Evolutionary conservation across 2,329 filamentous ascomycete genomes (phyloP).

Genomic region (Orbilia oligospora): DNA sequence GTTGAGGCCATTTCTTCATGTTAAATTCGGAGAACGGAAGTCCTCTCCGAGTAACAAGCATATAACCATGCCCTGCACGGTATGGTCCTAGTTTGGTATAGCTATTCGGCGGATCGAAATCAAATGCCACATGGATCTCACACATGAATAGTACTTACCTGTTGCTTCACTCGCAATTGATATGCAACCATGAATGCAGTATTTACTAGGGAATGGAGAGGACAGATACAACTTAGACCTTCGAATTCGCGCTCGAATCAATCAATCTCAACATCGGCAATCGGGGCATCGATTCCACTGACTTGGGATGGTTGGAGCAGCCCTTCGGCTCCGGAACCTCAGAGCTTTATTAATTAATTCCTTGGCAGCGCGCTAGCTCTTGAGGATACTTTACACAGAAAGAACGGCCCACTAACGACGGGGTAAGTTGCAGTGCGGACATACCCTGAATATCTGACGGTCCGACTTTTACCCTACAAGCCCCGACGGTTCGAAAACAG

Average conservation of each 20-base stretch:
- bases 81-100: background rate
- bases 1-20: slow-evolving; percentile 27
- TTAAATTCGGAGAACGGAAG: slow-evolving; percentile 26
- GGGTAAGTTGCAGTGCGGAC: slow-evolving; percentile 16
- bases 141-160: no score
- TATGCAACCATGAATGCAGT: no score
- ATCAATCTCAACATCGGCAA: slow-evolving; percentile 49
- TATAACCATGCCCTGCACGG: slow-evolving; percentile 10
- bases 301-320: slow-evolving; percentile 25
- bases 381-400: slow-evolving; percentile 60
- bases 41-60: slow-evolving; percentile 21
- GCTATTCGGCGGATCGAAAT: slow-evolving; percentile 11
- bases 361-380: slow-evolving; percentile 59
- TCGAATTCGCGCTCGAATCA: no score
- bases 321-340: slow-evolving; percentile 58
- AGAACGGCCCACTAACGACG: slow-evolving; percentile 37
- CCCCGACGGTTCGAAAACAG: slow-evolving; percentile 21
- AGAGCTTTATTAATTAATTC: slow-evolving; percentile 41
- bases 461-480: slow-evolving; percentile 35
- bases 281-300: slow-evolving; percentile 30
- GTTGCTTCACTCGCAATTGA: no score
- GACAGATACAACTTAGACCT: background rate
- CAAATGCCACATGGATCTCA: slow-evolving; percentile 12
- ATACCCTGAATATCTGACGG: slow-evolving; percentile 32
- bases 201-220: no score